Conservation (phyloP, 805 yeast species). For the Dipodascus albidus region DNA sequence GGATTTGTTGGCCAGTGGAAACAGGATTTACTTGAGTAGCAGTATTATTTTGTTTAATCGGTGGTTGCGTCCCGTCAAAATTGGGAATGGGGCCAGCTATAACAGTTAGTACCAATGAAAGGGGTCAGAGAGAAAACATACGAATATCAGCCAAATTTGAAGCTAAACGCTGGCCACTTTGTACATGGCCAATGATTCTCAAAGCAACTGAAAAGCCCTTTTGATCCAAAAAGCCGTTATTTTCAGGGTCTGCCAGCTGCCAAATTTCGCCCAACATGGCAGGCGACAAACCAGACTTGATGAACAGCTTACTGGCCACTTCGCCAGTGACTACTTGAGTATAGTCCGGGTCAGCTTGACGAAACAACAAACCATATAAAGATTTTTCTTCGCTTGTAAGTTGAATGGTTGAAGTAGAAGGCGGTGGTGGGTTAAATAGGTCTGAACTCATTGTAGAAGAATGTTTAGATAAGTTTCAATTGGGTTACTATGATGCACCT, state of each 20-base stretch:
- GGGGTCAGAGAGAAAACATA: not conserved
- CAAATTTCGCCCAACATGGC: constrained; percentile 78
- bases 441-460: not conserved
- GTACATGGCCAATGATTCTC: constrained; percentile 83
- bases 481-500: no score
- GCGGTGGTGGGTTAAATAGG: not conserved
- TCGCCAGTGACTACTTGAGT: constrained; percentile 83
- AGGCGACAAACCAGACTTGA: constrained; percentile 75
- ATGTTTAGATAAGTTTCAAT: not conserved
- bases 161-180: constrained; percentile 52
- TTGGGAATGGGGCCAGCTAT: constrained; percentile 51
- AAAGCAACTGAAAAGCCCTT: constrained; percentile 75
- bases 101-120: not conserved
- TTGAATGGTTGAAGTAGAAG: constrained; percentile 6
- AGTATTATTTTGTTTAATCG: not conserved
- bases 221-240: constrained; percentile 73
- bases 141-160: constrained; percentile 35
- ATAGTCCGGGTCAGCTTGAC: constrained; percentile 64
- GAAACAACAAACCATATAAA: constrained; percentile 64
- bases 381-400: constrained; percentile 68
- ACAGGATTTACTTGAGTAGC: constrained; percentile 16
- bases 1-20: constrained; percentile 14
- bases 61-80: constrained; percentile 28
- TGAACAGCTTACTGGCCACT: constrained; percentile 70
- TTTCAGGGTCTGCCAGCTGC: constrained; percentile 87